Evolutionary conservation across 1,139 yeast genomes (phyloP).

Genomic region (Debaryomyces sp.): DNA sequence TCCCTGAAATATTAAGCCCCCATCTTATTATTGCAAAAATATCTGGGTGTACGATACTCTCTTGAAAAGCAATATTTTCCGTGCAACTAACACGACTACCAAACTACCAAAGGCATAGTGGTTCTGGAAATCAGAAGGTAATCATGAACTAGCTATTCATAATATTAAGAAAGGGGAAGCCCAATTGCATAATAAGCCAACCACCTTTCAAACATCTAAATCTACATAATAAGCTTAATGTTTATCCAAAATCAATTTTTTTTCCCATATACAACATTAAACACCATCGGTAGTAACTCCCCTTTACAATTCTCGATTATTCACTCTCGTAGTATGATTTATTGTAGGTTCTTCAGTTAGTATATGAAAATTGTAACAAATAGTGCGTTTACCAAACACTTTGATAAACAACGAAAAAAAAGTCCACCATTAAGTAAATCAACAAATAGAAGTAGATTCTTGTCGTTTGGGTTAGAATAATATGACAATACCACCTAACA

Average conservation of each 20-base stretch:
- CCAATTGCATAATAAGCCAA: background rate
- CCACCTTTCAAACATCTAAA: background rate
- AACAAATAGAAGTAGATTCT: background rate
- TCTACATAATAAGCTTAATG: background rate
- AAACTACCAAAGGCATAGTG: background rate
- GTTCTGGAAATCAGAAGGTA: background rate
- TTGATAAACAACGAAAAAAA: constrained; percentile 10
- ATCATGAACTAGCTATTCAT: background rate
- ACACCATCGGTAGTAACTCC: no score
- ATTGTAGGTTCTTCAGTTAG: background rate
- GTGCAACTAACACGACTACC: background rate
- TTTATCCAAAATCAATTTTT: background rate
- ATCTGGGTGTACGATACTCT: background rate
- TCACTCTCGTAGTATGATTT: background rate
- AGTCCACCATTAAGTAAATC: constrained; percentile 5
- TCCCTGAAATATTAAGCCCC: background rate
- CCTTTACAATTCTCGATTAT: background rate
- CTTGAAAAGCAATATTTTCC: background rate
- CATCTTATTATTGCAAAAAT: background rate
- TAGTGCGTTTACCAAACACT: constrained; percentile 4
- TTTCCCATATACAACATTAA: background rate
- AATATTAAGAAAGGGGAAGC: background rate
- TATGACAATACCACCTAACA: constrained; percentile 10
- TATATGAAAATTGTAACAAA: background rate
- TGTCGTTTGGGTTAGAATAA: constrained; percentile 5